phyloP scores from a whole-genome alignment of 129 eudicot genomes.

The Pseudognaphalium luteoalbum region DNA sequence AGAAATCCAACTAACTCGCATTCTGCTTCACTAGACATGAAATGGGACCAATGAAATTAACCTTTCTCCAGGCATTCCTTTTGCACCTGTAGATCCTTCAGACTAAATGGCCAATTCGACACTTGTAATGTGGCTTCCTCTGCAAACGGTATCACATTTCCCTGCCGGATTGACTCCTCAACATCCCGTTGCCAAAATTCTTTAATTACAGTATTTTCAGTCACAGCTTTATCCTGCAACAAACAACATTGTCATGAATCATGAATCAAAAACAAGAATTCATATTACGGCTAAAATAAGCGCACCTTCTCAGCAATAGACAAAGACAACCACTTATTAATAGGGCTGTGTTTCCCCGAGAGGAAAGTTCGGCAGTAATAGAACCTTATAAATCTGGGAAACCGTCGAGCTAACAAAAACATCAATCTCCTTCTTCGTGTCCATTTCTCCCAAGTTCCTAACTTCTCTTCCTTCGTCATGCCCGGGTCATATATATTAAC shows the following conservation, averaged over 20 bases:
- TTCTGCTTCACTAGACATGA: constrained; percentile 56
- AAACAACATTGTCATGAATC: constrained; percentile 8
- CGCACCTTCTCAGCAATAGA: constrained; percentile 64
- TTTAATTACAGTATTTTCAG: constrained; percentile 50
- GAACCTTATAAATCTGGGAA: constrained; percentile 63
- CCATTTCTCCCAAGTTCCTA: constrained; percentile 72
- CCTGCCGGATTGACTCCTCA: constrained; percentile 32
- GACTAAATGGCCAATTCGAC: constrained; percentile 72
- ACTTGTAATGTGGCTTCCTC: constrained; percentile 80
- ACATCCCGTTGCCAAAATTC: constrained; percentile 79
- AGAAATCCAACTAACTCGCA: constrained; percentile 72
- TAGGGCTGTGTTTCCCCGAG: constrained; percentile 81
- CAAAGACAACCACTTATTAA: constrained; percentile 72
- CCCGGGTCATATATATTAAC: constrained; percentile 79
- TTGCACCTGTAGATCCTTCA: constrained; percentile 39
- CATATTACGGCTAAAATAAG: constrained; percentile 5
- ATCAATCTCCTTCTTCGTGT: constrained; percentile 60
- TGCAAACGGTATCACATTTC: constrained; percentile 55
- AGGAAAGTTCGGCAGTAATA: constrained; percentile 69
- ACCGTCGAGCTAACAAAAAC: constrained; percentile 69
- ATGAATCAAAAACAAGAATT: background rate
- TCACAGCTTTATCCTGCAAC: constrained; percentile 67
- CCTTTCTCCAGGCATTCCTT: constrained; percentile 70
- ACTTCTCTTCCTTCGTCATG: constrained; percentile 77
- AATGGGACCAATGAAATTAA: constrained; percentile 62